Percentiles rank a stretch among this genome's conserved stretches.
Conservation (phyloP, 805 yeast genomes). For the Kodamaea kaohsiungensis region DNA sequence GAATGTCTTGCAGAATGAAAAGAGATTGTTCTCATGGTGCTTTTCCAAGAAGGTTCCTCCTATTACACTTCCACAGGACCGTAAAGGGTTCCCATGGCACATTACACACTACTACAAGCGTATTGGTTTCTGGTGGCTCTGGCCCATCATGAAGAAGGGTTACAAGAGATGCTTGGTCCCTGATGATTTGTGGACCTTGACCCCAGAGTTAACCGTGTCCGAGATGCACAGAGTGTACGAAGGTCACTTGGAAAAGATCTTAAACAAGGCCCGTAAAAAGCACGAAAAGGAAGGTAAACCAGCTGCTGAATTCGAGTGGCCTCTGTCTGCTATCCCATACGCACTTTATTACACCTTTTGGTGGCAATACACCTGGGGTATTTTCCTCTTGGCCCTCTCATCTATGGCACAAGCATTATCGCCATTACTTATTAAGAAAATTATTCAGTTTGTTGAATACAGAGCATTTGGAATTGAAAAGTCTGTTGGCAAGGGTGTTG, state of each 20-base stretch:
- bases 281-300: slow-evolving; percentile 18
- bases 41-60: slow-evolving; percentile 52
- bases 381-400: slow-evolving; percentile 43
- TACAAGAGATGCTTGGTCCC: slow-evolving; percentile 39
- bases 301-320: slow-evolving; percentile 38
- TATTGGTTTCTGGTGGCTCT: slow-evolving; percentile 41
- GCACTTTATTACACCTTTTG: slow-evolving; percentile 54
- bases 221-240: slow-evolving; percentile 34
- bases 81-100: slow-evolving; percentile 51
- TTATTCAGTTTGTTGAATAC: slow-evolving; percentile 64
- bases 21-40: slow-evolving; percentile 51
- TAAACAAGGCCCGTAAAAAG: slow-evolving; percentile 21
- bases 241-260: slow-evolving; percentile 20
- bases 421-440: slow-evolving; percentile 64
- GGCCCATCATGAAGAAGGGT: slow-evolving; percentile 43
- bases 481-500: slow-evolving; percentile 62
- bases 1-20: slow-evolving; percentile 44
- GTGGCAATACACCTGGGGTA: slow-evolving; percentile 41
- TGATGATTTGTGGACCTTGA: slow-evolving; percentile 37
- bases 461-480: slow-evolving; percentile 45
- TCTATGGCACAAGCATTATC: slow-evolving; percentile 56
- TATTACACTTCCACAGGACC: slow-evolving; percentile 51
- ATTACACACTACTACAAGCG: slow-evolving; percentile 39
- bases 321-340: slow-evolving; percentile 35
- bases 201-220: slow-evolving; percentile 38